Conservation (phyloP, 306 rosid genomes). For the Acacia melanoxylon region DNA sequence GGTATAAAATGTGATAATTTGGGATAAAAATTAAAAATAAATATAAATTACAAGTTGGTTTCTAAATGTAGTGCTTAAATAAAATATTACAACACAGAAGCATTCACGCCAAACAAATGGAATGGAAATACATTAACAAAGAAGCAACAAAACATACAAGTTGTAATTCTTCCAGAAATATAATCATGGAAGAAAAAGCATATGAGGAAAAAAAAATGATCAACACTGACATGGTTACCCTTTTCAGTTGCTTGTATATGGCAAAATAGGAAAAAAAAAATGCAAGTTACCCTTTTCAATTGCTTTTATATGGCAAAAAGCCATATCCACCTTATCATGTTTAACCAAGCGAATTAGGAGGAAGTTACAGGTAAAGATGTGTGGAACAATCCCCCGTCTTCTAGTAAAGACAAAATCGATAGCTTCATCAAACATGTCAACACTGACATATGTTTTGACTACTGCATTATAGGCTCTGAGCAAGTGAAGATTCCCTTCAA, state of each 20-base stretch:
- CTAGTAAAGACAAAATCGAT: slow-evolving; percentile 56
- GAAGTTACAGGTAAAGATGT: slow-evolving; percentile 61
- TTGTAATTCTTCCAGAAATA: background rate
- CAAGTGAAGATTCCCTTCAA: slow-evolving; percentile 26
- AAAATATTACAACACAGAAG: too few relatives aligned
- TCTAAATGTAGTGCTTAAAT: too few relatives aligned
- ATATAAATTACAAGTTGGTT: too few relatives aligned
- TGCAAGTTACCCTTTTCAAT: slow-evolving; percentile 69
- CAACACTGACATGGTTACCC: too few relatives aligned
- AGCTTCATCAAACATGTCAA: slow-evolving; percentile 71
- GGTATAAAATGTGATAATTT: too few relatives aligned
- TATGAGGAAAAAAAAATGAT: background rate
- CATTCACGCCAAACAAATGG: too few relatives aligned
- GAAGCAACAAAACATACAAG: background rate
- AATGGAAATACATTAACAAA: too few relatives aligned
- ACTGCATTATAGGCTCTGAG: slow-evolving; percentile 55
- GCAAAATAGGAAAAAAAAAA: too few relatives aligned
- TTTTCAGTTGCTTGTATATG: too few relatives aligned
- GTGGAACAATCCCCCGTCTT: slow-evolving; percentile 58
- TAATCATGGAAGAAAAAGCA: background rate
- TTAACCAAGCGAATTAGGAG: slow-evolving; percentile 66
- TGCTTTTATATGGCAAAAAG: slow-evolving; percentile 50
- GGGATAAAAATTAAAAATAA: too few relatives aligned
- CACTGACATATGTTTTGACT: slow-evolving; percentile 61
- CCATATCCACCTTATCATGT: slow-evolving; percentile 46